These are phyloP conservation scores for Paraleonurus japonicus DNA, from an alignment of 257 asterid species.

Conservation along the genomic window DNA sequence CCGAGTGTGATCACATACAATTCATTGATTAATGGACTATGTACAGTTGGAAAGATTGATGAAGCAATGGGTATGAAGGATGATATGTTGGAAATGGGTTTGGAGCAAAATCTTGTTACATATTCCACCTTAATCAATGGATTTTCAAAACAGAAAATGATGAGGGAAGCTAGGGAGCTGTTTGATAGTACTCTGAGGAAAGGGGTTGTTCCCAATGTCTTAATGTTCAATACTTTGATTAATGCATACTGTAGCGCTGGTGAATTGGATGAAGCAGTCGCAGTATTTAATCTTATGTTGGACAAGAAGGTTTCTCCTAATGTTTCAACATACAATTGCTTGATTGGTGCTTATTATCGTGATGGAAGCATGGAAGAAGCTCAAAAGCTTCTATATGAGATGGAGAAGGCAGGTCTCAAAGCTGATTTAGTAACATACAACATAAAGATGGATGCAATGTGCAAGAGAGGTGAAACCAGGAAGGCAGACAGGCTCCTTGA, in stretches of 20 bases:
- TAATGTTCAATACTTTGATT: conserved; percentile 63
- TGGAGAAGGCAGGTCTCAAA: conserved; percentile 61
- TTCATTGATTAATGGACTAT: conserved; percentile 64
- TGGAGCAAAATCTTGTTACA: conserved; percentile 69
- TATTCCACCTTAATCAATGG: conserved; percentile 63
- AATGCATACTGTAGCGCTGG: conserved; percentile 72
- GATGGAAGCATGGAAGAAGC: conserved; percentile 52
- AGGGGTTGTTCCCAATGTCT: conserved; percentile 48
- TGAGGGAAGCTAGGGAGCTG: conserved; percentile 59
- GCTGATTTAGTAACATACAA: conserved; percentile 76
- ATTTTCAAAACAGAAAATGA: conserved; percentile 51
- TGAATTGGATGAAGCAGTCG: conserved; percentile 53
- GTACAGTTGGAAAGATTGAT: conserved; percentile 50
- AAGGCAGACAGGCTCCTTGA: conserved; percentile 69
- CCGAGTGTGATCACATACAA: conserved; percentile 59
- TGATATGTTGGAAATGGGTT: conserved; percentile 54
- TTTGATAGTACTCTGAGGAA: conserved; percentile 51
- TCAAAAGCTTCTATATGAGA: conserved; percentile 47
- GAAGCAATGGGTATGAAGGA: conserved; percentile 58
- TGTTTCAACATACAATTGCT: conserved; percentile 79
- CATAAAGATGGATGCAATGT: conserved; percentile 59
- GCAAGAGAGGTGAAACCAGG: conserved; percentile 61
- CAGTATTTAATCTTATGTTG: conserved; percentile 48
- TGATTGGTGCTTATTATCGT: conserved; percentile 64
- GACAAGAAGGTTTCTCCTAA: conserved; percentile 50